Evolutionary conservation across 2,329 filamentous ascomycete species (phyloP), one percentile per base, ranked within the genome.

Genomic region (Zymoseptoria ardabiliae): DNA sequence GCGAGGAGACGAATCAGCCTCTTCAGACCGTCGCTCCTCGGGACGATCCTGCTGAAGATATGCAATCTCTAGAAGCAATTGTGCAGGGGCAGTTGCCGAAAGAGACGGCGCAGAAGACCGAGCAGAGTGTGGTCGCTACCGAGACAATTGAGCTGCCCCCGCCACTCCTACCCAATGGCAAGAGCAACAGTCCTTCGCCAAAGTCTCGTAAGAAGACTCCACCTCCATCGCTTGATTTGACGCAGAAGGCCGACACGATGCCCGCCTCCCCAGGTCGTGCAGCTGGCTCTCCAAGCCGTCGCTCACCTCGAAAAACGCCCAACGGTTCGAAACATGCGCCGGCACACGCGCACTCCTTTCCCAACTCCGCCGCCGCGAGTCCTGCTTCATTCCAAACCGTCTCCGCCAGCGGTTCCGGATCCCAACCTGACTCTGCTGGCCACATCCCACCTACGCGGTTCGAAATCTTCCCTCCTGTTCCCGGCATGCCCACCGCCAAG

Each of bases 21-120:
- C 66, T 97, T 58, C 92, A 90, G 64, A 89, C 93, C 1, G 90
- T 97, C 57, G 93, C 93, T 11, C 91, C 88, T 4, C 85, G 93
- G 41, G 91, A 95, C 62, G 91, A 91, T 21, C 85, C 88, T 48
- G 71, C 74, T 7, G 77, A 79, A 45, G 71, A 76, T 20, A 70
- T 70, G 22, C 70, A 71, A 10, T 69, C 70, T 41, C 73, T 76
- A 25, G 75, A 78, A 68, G 77, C 79, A 67, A 74, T 74, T 30
- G 73, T 78, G 0, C 74, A 79, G 58, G 71, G 76, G 62, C 11
- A 30, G 22, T 19, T 50, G 11, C 13, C 25, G 5, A 11, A 35
- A 21, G 30, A 35, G 2, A 53, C 25, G 11, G 52, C 35, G 1
- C 28, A 49, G 19, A 65, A 65, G 35, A 58, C 56, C 10, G 59